Base-by-base conservation (phyloP, 1,139 yeast species). In the Williopsis jadinii region DNA sequence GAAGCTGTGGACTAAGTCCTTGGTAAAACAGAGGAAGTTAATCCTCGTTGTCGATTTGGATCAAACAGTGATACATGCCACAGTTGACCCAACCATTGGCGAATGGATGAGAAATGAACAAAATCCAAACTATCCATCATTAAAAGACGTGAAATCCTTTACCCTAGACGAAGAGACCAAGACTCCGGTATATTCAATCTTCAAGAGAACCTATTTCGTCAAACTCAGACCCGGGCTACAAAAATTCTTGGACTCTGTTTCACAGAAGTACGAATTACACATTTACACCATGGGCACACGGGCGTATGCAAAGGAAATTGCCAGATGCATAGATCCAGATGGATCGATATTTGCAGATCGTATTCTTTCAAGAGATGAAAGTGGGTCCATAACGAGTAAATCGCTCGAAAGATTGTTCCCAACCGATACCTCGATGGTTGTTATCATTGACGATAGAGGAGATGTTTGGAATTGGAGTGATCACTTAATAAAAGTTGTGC, bases 381-480 rank as follows among this genome's bases (percentile, higher is more conserved):
- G 95, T 61, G 98, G 97, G 0, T 84, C 92, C 9, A 66, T 90
- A 48, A 83, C 95, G 3, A 96, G 86, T 53, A 94, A 94, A 58
- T 86, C 92, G 36, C 68, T 94, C 47, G 82, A 84, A 55, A 70
- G 98, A 47, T 67, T 94, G 40, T 94, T 94, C 58, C 99, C 98
- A 0, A 95, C 92, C 3, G 95, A 92, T 50, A 95, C 95, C 32
- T 82, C 95, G 12, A 85, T 92, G 96, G 98, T 92, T 36, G 95
- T 87, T 3, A 83, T 92, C 36, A 92, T 92, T 46, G 99, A 92
- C 62, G 99, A 92, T 60, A 75, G 99, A 60, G 98, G 97, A 5
- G 99, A 92, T 61, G 98, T 92, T 10, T 92, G 99, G 99, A 87
- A 85, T 58, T 92, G 98, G 98, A 86, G 88, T 50, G 81, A 84